A percentile compares a stretch with the other conserved stretches of the same genome.
phyloP scores from a whole-genome alignment of 2,329 filamentous ascomycete species.

The Trichoderma atrobrunneum region DNA sequence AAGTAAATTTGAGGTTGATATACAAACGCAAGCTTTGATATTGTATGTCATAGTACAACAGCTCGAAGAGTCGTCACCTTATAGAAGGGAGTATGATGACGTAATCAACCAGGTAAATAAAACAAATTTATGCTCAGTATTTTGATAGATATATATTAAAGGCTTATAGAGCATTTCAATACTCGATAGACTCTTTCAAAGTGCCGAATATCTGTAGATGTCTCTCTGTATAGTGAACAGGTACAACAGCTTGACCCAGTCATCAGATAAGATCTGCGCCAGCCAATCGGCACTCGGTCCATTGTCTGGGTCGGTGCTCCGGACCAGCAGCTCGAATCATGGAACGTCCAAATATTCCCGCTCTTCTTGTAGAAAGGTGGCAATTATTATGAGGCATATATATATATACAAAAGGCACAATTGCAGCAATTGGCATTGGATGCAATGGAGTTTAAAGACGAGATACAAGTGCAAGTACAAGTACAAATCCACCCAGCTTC shows the following conservation, averaged over 20 bases:
- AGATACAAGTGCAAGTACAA: neutral
- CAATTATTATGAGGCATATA: neutral
- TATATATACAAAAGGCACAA: neutral
- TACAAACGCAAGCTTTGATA: too few species aligned
- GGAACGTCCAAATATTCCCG: neutral
- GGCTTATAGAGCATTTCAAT: too few species aligned
- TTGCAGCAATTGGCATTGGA: neutral
- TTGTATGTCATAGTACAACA: too few species aligned
- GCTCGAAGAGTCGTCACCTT: too few species aligned
- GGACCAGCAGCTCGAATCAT: neutral
- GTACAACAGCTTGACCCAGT: too few species aligned
- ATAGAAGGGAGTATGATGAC: too few species aligned
- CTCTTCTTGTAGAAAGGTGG: neutral
- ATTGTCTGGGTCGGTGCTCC: neutral
- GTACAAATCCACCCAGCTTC: neutral
- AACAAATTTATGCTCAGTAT: too few species aligned
- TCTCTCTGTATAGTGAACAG: neutral
- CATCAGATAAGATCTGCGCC: neutral
- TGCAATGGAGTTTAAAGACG: neutral
- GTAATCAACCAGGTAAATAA: too few species aligned
- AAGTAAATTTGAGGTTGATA: too few species aligned
- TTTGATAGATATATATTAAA: too few species aligned
- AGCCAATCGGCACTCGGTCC: slow-evolving; percentile 7
- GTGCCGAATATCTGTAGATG: too few species aligned
- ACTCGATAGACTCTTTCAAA: neutral